Percentiles rank a stretch among this genome's conserved stretches.
These are phyloP conservation scores for Kodamaea kaohsiungensis DNA, from an alignment of 805 yeast species.

Conservation along the genomic window DNA sequence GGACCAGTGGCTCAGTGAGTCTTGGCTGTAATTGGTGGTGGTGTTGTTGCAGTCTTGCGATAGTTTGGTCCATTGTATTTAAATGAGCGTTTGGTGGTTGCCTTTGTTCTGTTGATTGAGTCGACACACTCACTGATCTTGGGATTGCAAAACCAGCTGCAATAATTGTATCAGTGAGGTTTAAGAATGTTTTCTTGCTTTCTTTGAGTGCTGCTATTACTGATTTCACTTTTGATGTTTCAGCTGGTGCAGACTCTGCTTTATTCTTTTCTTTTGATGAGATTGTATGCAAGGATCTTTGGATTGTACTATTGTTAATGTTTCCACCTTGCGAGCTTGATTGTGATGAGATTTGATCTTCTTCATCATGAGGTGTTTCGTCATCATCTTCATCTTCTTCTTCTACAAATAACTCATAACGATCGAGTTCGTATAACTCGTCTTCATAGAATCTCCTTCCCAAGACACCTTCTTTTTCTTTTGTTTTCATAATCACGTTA, in stretches of 20 bases:
- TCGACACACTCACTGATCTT: slow-evolving; percentile 44
- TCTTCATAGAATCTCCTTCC: slow-evolving; percentile 79
- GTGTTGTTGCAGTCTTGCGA: slow-evolving; percentile 7
- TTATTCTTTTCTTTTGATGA: slow-evolving; percentile 4
- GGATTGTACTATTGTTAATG: neutral
- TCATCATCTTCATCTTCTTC: slow-evolving; percentile 24
- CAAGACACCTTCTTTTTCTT: slow-evolving; percentile 69
- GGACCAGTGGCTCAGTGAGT: neutral
- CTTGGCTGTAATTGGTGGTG: neutral
- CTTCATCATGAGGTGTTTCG: neutral
- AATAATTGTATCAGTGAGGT: slow-evolving; percentile 53
- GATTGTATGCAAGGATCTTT: slow-evolving; percentile 2
- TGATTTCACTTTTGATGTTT: slow-evolving; percentile 3
- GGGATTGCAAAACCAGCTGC: slow-evolving; percentile 62
- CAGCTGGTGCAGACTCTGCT: neutral
- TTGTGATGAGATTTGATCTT: neutral
- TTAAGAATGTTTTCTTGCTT: slow-evolving; percentile 41
- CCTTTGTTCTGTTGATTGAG: slow-evolving; percentile 13
- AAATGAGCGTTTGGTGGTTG: slow-evolving; percentile 13
- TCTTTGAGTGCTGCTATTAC: slow-evolving; percentile 10
- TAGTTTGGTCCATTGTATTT: slow-evolving; percentile 7
- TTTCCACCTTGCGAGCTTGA: neutral
- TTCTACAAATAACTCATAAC: slow-evolving; percentile 41
- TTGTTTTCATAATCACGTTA: slow-evolving; percentile 53
- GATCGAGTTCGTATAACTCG: slow-evolving; percentile 47